Base-by-base conservation (phyloP, 345 rosid genomes). In the Mangifera indica region DNA sequence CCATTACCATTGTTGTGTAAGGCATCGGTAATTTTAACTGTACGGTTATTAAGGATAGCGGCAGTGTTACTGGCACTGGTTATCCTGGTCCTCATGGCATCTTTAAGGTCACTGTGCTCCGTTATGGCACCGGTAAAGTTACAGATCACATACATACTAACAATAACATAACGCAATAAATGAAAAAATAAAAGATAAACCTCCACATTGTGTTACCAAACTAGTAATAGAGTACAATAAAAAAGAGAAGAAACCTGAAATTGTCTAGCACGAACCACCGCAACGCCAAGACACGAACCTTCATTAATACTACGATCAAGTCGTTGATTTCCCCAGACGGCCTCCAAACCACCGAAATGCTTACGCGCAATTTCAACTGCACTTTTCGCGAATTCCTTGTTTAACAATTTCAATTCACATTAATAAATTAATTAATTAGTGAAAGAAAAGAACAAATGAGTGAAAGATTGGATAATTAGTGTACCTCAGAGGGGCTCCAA, bases 231-330 rank as follows among this genome's bases (percentile, higher is more conserved):
- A 15, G n/a, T 11, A 10, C 4, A 46, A 49, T 3, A 14, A 29
- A 29, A 29, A 65, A 42, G 29, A 3, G 32, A 63, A 61, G 44
- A 66, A 52, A 94, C 99, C 98, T 89, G 95, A 73, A 77, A 71
- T 80, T 90, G 97, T 48, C 89, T 97, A 82, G 98, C 97, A 72
- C 92, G 83, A 80, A 92, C 99, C n/a, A 94, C 97, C 69, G 93
- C 97, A 79, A 91, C 92, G 55, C 86, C 98, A 61, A 83, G 75
- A 57, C 90, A 77, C 1, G 93, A 90, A 26, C 69, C 83, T 56
- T 94, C 98, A 22, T 60, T 77, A 42, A 88, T 81, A 68, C 92
- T 89, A 77, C 87, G 89, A 62, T 84, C 81, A 22, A 92, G 83
- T 73, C 97, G 97, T 11, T 87, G 76, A 60, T 92, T 91, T 46